A percentile compares a stretch with the other conserved stretches of the same genome.
Evolutionary conservation across 441 rosid species (phyloP).

Genomic region (Corymbia citriodora): DNA sequence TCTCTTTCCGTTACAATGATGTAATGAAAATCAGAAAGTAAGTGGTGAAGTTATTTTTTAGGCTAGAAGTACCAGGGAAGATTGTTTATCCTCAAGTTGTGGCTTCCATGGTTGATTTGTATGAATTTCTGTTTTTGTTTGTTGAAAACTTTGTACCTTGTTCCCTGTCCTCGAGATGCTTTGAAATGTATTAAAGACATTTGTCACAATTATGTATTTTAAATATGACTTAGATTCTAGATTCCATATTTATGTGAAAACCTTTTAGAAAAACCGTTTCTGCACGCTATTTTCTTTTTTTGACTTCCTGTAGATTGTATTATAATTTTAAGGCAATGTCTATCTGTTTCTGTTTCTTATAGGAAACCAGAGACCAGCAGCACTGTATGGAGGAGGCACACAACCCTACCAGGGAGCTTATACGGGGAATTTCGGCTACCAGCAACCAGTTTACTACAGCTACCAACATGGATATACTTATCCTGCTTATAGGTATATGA

Average conservation of each 20-base stretch:
- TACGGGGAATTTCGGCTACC: constrained; percentile 67
- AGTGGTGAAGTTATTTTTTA: neutral
- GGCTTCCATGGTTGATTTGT: neutral
- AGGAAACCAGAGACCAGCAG: constrained; percentile 69
- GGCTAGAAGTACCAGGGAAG: neutral
- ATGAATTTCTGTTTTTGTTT: neutral
- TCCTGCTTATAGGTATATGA: constrained; percentile 87
- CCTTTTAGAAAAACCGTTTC: neutral
- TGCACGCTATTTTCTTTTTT: neutral
- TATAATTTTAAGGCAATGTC: neutral
- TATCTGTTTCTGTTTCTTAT: neutral
- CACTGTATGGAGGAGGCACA: constrained; percentile 44
- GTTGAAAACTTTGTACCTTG: neutral
- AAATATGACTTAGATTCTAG: neutral
- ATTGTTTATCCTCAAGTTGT: neutral
- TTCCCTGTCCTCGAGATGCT: neutral
- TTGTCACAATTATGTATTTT: neutral
- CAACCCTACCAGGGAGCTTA: constrained; percentile 60
- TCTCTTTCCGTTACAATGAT: neutral
- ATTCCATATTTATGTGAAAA: neutral
- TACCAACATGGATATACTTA: constrained; percentile 81
- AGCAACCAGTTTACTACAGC: constrained; percentile 61
- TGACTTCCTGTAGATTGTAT: neutral
- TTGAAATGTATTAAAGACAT: neutral
- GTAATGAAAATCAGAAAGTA: neutral